A percentile compares a stretch with the other conserved stretches of the same genome.
Conservation (phyloP, 2,329 filamentous ascomycete species). For the Ceratocystis papillata region DNA sequence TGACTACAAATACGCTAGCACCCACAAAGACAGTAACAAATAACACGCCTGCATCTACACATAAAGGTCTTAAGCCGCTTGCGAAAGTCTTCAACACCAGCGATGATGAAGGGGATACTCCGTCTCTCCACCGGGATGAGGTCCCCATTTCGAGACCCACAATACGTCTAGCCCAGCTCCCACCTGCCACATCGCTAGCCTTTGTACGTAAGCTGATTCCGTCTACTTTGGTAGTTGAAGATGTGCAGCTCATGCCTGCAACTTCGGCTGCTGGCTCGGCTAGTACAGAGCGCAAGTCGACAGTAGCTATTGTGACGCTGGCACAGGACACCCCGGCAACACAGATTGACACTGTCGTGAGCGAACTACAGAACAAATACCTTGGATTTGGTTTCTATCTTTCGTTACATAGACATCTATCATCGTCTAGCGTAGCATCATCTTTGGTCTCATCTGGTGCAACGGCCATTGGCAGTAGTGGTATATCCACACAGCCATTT, state of each 20-base stretch:
- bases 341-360: slow-evolving; percentile 73
- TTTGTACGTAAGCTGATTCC: slow-evolving; percentile 51
- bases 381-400: slow-evolving; percentile 76
- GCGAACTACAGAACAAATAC: slow-evolving; percentile 68
- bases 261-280: slow-evolving; percentile 32
- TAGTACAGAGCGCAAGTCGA: slow-evolving; percentile 55
- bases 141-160: slow-evolving; percentile 55
- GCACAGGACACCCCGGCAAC: slow-evolving; percentile 69
- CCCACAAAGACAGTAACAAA: background rate
- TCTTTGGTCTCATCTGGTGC: slow-evolving; percentile 32
- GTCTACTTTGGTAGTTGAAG: slow-evolving; percentile 54
- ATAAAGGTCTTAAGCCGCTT: slow-evolving; percentile 29
- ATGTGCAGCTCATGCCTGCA: slow-evolving; percentile 58
- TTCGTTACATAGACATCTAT: slow-evolving; percentile 69
- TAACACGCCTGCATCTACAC: background rate
- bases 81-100: slow-evolving; percentile 64
- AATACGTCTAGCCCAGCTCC: slow-evolving; percentile 49
- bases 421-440: slow-evolving; percentile 31
- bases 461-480: slow-evolving; percentile 29
- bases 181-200: slow-evolving; percentile 48
- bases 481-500: slow-evolving; percentile 52
- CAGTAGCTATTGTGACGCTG: slow-evolving; percentile 69
- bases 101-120: slow-evolving; percentile 43
- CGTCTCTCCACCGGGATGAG: slow-evolving; percentile 35
- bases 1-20: background rate